Conservation (phyloP, 2,329 filamentous ascomycete species). For the Aureobasidium sp. region DNA sequence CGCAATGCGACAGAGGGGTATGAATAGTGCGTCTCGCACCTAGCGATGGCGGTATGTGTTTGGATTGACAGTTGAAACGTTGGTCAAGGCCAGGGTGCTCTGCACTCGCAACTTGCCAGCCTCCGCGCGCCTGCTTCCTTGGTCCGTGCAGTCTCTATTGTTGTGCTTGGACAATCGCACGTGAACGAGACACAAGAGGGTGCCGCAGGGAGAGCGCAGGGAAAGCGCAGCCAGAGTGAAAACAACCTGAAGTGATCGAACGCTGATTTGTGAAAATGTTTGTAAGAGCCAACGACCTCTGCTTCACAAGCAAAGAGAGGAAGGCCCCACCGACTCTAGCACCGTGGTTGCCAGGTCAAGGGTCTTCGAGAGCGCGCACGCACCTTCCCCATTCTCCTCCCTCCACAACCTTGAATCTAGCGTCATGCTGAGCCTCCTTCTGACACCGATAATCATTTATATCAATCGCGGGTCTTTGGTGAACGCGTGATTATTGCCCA, state of each 20-base stretch:
- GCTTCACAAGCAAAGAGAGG: background rate
- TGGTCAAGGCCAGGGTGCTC: background rate
- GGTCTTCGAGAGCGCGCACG: background rate
- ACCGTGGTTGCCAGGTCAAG: constrained; percentile 7
- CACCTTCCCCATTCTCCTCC: background rate
- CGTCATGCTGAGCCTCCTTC: background rate
- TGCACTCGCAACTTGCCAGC: background rate
- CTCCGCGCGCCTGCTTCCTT: background rate
- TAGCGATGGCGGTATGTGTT: constrained; percentile 5
- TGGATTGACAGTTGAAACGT: constrained; percentile 11
- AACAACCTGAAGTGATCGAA: background rate
- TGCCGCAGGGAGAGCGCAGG: background rate
- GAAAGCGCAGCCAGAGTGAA: background rate
- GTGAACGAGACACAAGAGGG: too few species aligned
- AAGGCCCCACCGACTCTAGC: background rate
- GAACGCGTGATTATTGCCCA: background rate
- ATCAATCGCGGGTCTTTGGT: background rate
- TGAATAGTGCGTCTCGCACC: background rate
- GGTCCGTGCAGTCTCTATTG: constrained; percentile 4
- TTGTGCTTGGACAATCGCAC: background rate
- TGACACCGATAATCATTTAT: background rate
- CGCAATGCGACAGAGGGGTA: background rate
- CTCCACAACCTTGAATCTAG: background rate
- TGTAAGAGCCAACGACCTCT: background rate
- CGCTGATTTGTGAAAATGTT: background rate